Evolutionary conservation across 2,329 filamentous ascomycete genomes (phyloP), one percentile per base, ranked within the genome.

Genomic region (Fusarium nanum): DNA sequence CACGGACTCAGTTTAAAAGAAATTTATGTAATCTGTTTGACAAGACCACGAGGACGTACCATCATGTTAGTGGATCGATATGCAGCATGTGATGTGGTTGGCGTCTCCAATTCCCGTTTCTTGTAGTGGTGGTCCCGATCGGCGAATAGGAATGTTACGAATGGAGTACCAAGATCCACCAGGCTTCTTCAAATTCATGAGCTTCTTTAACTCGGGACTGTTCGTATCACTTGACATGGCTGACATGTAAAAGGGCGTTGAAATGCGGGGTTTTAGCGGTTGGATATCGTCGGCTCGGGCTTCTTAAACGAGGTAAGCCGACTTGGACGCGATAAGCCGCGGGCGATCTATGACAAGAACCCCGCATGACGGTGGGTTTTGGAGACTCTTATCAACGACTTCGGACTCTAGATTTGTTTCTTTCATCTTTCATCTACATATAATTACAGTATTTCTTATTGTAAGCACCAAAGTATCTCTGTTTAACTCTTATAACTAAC

Each of bases 241-340:
- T 63, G 60, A 63, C 60, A 63, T 40, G 28, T 48, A 42, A 64
- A 64, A 64, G 60, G 60, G 60, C 61, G 61, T 57, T 56, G 27
- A 37, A 41, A 46, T 64, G 61, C 61, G 61, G 61, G 61, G 61
- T 59, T 48, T 57, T 64, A 49, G 49, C 45, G 52, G 30, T 64
- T 64, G 61, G 61, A 64, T 64, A 64, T 64, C 60, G 23, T 64
- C 61, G 61, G 61, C 60, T 64, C 60, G 60, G 49, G 49, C 61
- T 23, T 64, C 46, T 37, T 37, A 45, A 20, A 55, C 46, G 27
- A 53, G 49, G 34, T 48, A 20, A 20, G 20, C 25, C 23, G 23
- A n/a, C 23, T 10, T 28, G 23, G 3, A 59, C 47, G 32, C 16
- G 55, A 59, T 64, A 64, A 64, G 61, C 61, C 61, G 60, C 59